Percentiles rank a stretch among this genome's conserved stretches.
These are phyloP conservation scores for Ceratocystis cubensis DNA, from an alignment of 2,329 filamentous ascomycete species.

Conservation along the genomic window DNA sequence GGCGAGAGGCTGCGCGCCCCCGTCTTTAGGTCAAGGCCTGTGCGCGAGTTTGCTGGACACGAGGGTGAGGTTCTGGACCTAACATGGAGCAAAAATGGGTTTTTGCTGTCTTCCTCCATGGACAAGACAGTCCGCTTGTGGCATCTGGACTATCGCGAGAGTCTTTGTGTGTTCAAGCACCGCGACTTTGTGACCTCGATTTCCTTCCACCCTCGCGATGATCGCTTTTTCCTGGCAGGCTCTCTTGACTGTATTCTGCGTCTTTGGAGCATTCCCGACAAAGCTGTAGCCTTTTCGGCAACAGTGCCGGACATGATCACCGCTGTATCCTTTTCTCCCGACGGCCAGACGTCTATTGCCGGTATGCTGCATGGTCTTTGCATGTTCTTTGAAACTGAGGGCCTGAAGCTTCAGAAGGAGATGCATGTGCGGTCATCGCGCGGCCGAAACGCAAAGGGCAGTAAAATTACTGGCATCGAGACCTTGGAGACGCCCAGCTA, in stretches of 20 bases:
- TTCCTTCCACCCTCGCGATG: constrained; percentile 84
- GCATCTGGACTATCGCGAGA: constrained; percentile 77
- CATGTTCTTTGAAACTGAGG: constrained; percentile 86
- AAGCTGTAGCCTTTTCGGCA: constrained; percentile 71
- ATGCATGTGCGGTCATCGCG: constrained; percentile 87
- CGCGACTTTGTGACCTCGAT: constrained; percentile 92
- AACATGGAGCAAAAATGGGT: constrained; percentile 99
- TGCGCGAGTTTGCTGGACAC: constrained; percentile 73
- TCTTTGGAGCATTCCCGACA: constrained; percentile 95
- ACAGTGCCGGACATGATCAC: constrained; percentile 80
- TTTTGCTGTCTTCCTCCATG: constrained; percentile 90
- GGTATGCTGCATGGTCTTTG: constrained; percentile 77
- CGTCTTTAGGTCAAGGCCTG: constrained; percentile 69
- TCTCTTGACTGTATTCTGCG: constrained; percentile 79
- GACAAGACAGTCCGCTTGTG: constrained; percentile 93
- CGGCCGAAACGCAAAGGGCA: constrained; percentile 88
- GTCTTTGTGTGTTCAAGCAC: constrained; percentile 86
- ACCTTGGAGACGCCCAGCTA: constrained; percentile 39
- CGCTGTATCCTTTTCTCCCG: constrained; percentile 83
- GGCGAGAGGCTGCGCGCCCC: constrained; percentile 67
- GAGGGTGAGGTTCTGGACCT: constrained; percentile 76
- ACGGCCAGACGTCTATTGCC: constrained; percentile 80
- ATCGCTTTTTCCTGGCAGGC: constrained; percentile 91
- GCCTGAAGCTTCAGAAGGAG: constrained; percentile 69
- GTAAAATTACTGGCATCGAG: constrained; percentile 92